A percentile compares a stretch with the other conserved stretches of the same genome.
phyloP scores from a whole-genome alignment of 78 protist genomes.

The Chrysochromulina tobinii region DNA sequence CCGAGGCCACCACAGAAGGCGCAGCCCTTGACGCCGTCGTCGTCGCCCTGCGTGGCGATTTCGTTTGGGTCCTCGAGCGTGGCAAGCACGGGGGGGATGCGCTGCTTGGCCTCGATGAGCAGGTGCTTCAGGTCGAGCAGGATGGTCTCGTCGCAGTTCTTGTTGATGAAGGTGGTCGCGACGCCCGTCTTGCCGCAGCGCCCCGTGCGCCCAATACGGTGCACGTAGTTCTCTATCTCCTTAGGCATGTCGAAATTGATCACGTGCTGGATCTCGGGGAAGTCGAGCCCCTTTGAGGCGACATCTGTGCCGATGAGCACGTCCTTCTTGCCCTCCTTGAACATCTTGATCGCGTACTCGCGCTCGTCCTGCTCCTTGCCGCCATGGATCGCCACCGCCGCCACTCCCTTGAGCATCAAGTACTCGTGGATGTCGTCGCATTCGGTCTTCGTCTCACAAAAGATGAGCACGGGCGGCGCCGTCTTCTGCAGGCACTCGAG shows the following conservation, averaged over 20 bases:
- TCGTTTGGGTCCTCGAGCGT: constrained; percentile 35
- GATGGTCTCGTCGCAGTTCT: constrained; percentile 64
- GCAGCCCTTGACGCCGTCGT: not conserved
- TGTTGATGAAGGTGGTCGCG: constrained; percentile 82
- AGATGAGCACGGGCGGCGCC: constrained; percentile 96
- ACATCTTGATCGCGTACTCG: constrained; percentile 79
- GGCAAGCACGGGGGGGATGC: constrained; percentile 54
- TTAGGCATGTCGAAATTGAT: constrained; percentile 93
- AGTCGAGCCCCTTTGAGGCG: constrained; percentile 83
- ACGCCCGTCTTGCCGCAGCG: constrained; percentile 93
- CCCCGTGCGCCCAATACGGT: constrained; percentile 62
- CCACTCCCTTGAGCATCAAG: constrained; percentile 82
- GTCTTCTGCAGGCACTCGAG: constrained; percentile 97
- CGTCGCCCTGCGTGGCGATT: not conserved
- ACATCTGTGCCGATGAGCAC: constrained; percentile 93
- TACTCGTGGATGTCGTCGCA: constrained; percentile 97
- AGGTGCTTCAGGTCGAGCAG: constrained; percentile 92
- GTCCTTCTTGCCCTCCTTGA: constrained; percentile 63
- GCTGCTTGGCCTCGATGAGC: constrained; percentile 92
- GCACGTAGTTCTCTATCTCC: constrained; percentile 93
- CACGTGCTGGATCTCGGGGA: constrained; percentile 92
- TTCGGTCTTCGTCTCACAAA: constrained; percentile 89
- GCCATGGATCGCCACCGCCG: constrained; percentile 64
- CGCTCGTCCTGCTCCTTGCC: constrained; percentile 93
- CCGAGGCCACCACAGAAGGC: constrained; percentile 97